These are phyloP conservation scores for Trametes cinnabarina DNA, from an alignment of 768 basidiomycete genomes.

Conservation along the genomic window DNA sequence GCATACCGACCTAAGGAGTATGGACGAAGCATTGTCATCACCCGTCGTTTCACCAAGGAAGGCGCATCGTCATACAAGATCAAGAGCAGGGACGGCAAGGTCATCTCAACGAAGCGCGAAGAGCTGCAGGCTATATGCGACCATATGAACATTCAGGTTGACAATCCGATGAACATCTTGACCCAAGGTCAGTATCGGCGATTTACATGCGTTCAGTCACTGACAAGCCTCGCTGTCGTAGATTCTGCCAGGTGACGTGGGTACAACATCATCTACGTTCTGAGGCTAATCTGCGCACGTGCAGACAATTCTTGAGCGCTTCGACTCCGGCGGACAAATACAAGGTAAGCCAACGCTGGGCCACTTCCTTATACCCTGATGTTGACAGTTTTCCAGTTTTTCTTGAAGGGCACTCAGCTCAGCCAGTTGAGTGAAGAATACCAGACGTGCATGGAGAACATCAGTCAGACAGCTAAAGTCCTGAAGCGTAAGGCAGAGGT, in stretches of 20 bases:
- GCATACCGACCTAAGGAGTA: conserved; percentile 86
- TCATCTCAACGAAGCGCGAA: conserved; percentile 74
- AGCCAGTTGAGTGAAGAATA: conserved; percentile 88
- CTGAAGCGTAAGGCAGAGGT: conserved; percentile 71
- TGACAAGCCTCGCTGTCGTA: conserved; percentile 12
- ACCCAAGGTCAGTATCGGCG: conserved; percentile 60
- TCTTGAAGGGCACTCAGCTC: conserved; percentile 90
- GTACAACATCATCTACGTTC: no score
- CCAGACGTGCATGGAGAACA: conserved; percentile 68
- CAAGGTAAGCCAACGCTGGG: conserved; percentile 49
- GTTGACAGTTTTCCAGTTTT: conserved; percentile 57
- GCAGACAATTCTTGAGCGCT: conserved; percentile 76
- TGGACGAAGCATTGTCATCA: conserved; percentile 81
- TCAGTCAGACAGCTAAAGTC: conserved; percentile 62
- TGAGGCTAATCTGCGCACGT: neutral
- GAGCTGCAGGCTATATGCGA: conserved; percentile 88
- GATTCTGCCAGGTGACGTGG: conserved; percentile 34
- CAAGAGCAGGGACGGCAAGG: conserved; percentile 59
- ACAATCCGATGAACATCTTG: conserved; percentile 93
- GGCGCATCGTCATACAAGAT: conserved; percentile 83
- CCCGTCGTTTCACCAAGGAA: conserved; percentile 74
- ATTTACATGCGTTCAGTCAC: neutral
- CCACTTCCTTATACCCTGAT: neutral
- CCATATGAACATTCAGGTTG: conserved; percentile 95
- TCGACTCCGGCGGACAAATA: conserved; percentile 85